phyloP scores from a whole-genome alignment of 805 yeast species.

The Candida xyloterini region DNA sequence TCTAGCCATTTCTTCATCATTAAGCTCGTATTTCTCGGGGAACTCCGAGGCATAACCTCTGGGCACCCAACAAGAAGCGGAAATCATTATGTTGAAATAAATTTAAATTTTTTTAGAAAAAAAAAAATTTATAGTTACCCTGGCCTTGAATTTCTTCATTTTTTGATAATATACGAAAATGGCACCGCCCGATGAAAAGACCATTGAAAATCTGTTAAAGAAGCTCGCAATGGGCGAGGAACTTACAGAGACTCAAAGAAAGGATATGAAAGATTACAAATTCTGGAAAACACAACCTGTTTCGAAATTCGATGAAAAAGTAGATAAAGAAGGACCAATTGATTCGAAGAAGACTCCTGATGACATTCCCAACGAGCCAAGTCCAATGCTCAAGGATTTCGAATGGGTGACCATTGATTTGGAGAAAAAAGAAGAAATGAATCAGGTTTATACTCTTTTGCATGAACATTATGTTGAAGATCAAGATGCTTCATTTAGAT shows the following conservation, averaged over 20 bases:
- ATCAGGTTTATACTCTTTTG: conserved; percentile 74
- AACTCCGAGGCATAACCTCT: conserved; percentile 92
- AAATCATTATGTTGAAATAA: conserved; percentile 59
- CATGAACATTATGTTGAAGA: conserved; percentile 95
- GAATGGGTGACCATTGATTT: conserved; percentile 86
- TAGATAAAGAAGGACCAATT: conserved; percentile 76
- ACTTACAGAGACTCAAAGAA: conserved; percentile 55
- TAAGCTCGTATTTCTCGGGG: conserved; percentile 83
- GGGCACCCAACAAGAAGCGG: conserved; percentile 94
- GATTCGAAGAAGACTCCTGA: conserved; percentile 63
- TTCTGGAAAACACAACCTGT: conserved; percentile 99
- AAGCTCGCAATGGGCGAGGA: conserved; percentile 52
- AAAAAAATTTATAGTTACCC: conserved; percentile 6
- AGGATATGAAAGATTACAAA: conserved; percentile 83
- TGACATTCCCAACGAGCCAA: conserved; percentile 69
- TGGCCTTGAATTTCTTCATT: conserved; percentile 4
- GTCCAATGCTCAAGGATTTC: conserved; percentile 70
- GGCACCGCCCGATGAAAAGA: conserved; percentile 28
- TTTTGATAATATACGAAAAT: conserved; percentile 2
- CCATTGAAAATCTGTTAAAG: conserved; percentile 59
- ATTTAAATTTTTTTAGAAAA: conserved; percentile 5
- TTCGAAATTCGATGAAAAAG: conserved; percentile 64
- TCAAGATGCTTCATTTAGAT: conserved; percentile 85
- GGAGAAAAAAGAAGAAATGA: conserved; percentile 50
- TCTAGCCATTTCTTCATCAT: conserved; percentile 91